phyloP scores from a whole-genome alignment of 2,329 filamentous ascomycete genomes.

The Chaetomium sp. region DNA sequence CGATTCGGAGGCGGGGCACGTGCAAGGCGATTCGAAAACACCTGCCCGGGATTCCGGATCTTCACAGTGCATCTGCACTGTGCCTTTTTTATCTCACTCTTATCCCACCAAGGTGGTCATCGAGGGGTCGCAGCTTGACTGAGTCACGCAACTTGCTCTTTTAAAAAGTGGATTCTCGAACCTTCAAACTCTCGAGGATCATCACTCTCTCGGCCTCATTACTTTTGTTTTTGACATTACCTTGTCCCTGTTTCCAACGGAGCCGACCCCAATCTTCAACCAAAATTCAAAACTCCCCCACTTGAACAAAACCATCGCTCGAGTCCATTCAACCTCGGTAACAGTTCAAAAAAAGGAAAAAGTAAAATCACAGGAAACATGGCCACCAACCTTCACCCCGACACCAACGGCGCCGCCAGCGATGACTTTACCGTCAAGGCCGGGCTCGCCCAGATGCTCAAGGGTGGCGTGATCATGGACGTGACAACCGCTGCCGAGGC shows the following conservation, averaged over 20 bases:
- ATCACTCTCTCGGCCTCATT: background rate
- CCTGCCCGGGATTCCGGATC: slow-evolving; percentile 2
- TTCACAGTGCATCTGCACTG: slow-evolving; percentile 14
- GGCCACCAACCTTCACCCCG: slow-evolving; percentile 21
- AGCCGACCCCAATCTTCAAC: background rate
- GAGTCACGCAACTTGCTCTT: slow-evolving; percentile 17
- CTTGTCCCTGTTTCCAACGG: background rate
- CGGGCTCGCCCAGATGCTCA: slow-evolving; percentile 95
- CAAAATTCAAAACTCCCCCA: background rate
- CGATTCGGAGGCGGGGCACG: slow-evolving; percentile 25
- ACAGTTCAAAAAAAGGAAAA: background rate
- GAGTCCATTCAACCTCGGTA: background rate
- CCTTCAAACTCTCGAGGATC: background rate
- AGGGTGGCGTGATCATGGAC: slow-evolving; percentile 99
- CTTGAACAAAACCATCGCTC: background rate
- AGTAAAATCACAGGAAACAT: slow-evolving; percentile 9
- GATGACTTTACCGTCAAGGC: slow-evolving; percentile 83
- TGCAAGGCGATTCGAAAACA: background rate
- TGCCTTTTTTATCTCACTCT: slow-evolving; percentile 2
- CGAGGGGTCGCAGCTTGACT: slow-evolving; percentile 13
- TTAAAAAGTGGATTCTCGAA: background rate
- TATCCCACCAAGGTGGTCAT: background rate
- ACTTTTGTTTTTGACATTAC: too few species aligned
- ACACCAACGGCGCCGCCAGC: slow-evolving; percentile 13
- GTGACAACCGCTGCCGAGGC: slow-evolving; percentile 92